Base-by-base conservation (phyloP, 73 alveolate genomes). In the Paramecium biaurelia region DNA sequence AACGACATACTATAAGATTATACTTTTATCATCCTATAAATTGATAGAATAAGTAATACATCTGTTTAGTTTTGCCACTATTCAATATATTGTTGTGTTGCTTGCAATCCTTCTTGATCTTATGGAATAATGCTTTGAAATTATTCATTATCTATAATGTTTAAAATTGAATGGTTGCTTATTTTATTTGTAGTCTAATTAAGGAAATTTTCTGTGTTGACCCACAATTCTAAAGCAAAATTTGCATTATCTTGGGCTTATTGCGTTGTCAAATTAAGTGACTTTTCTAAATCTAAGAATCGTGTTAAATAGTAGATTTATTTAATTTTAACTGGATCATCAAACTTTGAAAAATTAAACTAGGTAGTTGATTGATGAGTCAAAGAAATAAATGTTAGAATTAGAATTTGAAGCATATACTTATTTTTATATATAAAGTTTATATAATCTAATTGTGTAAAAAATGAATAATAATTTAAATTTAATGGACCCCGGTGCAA, bases 401-500 rank as follows among this genome's bases (percentile, higher is more conserved):
- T 53, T 53, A 53, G 30, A 53, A 53, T 53, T 53, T 18, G 68
- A 18, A 53, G 68, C 68, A 53, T 53, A 53, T 7, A n/a, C 11
- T 53, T 53, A 18, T 53, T n/a, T 53, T 5, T n/a, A 53, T 11
- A 53, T 18, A 53, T 53, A 53, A 5, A 18, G 5, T 15, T 15
- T 53, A 1, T 18, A 53, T 18, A n/a, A 53, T 15, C 4, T 12
- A 15, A 53, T 63, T 30, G 49, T 11, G 7, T 38, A 63, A 6
- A 63, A 8, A 30, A 63, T 63, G 45, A 63, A 26, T 24, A 28
- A 63, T 30, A 26, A 30, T 63, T 63, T 9, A n/a, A 63, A 63
- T 63, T 63, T 63, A n/a, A 63, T 63, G 49, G 30, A 63, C 84
- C 84, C 84, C 84, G 84, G 84, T 63, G 43, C 2, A 14, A 63